Conservation (phyloP, 176 grass and related monocot genomes). For the Hordeum marinum region DNA sequence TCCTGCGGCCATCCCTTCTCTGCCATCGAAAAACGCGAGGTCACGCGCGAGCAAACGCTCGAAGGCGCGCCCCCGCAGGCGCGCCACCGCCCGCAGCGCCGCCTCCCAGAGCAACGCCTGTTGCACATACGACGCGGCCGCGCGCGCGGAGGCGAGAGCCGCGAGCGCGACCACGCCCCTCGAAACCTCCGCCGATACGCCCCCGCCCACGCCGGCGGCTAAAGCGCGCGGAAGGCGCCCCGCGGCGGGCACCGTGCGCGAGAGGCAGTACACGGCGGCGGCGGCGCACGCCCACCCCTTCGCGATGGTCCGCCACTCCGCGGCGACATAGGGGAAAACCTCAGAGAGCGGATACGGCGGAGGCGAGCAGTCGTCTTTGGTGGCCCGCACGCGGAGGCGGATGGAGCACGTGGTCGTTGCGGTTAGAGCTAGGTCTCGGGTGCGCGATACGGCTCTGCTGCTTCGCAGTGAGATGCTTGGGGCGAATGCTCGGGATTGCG, state of each 20-base stretch:
- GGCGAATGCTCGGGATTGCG: slow-evolving; percentile 22
- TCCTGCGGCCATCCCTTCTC: slow-evolving; percentile 37
- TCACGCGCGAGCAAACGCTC: slow-evolving; percentile 55
- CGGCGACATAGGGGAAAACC: slow-evolving; percentile 38
- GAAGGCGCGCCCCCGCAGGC: slow-evolving; percentile 56
- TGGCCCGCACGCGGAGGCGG: slow-evolving; percentile 2
- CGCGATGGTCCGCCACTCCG: slow-evolving; percentile 48
- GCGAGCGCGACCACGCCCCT: slow-evolving; percentile 33
- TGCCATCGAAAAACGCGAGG: slow-evolving; percentile 67
- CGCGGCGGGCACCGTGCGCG: slow-evolving; percentile 49
- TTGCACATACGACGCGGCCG: slow-evolving; percentile 48
- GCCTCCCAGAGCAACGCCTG: slow-evolving; percentile 73
- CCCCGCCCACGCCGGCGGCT: not conserved
- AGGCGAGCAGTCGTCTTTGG: not conserved
- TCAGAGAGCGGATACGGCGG: slow-evolving; percentile 18
- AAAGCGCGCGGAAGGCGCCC: slow-evolving; percentile 46
- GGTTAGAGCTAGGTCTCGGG: not conserved
- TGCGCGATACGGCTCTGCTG: not conserved
- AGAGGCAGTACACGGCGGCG: slow-evolving; percentile 58
- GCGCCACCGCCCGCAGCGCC: slow-evolving; percentile 33
- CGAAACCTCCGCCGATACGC: not conserved
- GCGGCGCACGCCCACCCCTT: slow-evolving; percentile 70
- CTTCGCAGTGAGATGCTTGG: slow-evolving; percentile 3
- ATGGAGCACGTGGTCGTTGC: slow-evolving; percentile 1
- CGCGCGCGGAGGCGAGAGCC: slow-evolving; percentile 28